Evolutionary conservation across 495 filamentous ascomycete genomes (phyloP).

Genomic region (Letharia columbiana): DNA sequence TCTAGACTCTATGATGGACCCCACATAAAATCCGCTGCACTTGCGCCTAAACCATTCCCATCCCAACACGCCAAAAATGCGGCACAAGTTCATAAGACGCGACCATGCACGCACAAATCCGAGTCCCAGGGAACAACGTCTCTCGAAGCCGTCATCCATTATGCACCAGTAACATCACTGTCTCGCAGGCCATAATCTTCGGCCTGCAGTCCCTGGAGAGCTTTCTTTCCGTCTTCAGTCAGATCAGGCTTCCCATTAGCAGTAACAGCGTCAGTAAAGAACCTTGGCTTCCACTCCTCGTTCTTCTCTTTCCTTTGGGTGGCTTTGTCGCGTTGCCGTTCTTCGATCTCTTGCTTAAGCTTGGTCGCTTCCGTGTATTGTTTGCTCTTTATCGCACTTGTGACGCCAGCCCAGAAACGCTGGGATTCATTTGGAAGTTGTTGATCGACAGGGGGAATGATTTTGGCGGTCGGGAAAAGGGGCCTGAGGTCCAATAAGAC

Average conservation of each 20-base stretch:
- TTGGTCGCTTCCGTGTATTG: conserved; percentile 77
- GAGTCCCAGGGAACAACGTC: neutral
- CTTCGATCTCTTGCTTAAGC: conserved; percentile 84
- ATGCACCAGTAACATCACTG: conserved; percentile 32
- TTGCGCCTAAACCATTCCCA: neutral
- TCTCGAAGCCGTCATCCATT: neutral
- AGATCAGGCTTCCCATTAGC: conserved; percentile 70
- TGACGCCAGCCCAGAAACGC: conserved; percentile 79
- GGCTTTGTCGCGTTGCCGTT: conserved; percentile 75
- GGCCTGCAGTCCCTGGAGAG: conserved; percentile 57
- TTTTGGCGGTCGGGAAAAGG: conserved; percentile 66
- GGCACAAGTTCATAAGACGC: neutral
- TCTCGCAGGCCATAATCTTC: conserved; percentile 50
- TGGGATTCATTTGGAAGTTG: conserved; percentile 88
- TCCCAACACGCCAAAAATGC: conserved; percentile 5
- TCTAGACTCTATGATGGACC: conserved; percentile 2
- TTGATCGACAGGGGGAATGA: conserved; percentile 59
- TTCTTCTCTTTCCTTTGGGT: conserved; percentile 60
- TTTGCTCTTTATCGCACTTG: conserved; percentile 74
- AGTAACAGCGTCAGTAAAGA: conserved; percentile 70
- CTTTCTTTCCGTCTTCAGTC: conserved; percentile 65
- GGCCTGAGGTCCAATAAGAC: conserved; percentile 80
- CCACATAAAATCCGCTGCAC: neutral
- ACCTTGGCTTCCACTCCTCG: conserved; percentile 74
- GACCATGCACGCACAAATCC: neutral